These are phyloP conservation scores for Talaromyces sp. DNA, from an alignment of 2,329 filamentous ascomycete genomes.

Conservation along the genomic window DNA sequence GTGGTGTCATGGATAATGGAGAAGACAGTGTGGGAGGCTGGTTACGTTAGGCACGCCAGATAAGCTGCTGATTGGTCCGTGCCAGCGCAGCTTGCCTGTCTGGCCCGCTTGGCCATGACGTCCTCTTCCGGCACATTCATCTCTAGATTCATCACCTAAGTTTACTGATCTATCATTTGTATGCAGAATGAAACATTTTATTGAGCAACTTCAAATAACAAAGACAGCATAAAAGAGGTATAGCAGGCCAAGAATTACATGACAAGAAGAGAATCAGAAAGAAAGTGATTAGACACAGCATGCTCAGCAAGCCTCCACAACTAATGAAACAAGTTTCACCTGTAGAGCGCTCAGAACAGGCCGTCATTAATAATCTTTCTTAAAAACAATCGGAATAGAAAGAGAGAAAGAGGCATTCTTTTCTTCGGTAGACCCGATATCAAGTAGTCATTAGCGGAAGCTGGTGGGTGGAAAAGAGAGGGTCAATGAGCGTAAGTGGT, in stretches of 20 bases:
- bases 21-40: slow-evolving; percentile 13
- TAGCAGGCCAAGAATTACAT: slow-evolving; percentile 39
- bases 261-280: slow-evolving; percentile 34
- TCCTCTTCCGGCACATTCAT: not conserved
- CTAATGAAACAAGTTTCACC: slow-evolving; percentile 20
- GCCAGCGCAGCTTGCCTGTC: slow-evolving; percentile 6
- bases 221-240: slow-evolving; percentile 31
- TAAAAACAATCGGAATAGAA: slow-evolving; percentile 15
- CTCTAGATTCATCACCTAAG: no score
- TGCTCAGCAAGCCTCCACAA: slow-evolving; percentile 5
- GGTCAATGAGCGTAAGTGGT: slow-evolving; percentile 31
- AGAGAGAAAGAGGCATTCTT: slow-evolving; percentile 19
- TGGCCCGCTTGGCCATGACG: slow-evolving; percentile 16
- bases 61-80: slow-evolving; percentile 16
- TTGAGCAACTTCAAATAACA: slow-evolving; percentile 19
- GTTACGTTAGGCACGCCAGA: slow-evolving; percentile 5
- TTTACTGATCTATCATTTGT: no score
- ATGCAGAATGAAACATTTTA: slow-evolving; percentile 16
- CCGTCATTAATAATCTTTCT: slow-evolving; percentile 24
- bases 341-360: slow-evolving; percentile 22
- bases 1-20: not conserved
- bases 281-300: slow-evolving; percentile 28
- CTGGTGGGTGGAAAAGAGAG: slow-evolving; percentile 28
- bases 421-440: slow-evolving; percentile 27
- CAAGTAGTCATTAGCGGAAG: slow-evolving; percentile 32